Conservation (phyloP, 2,329 filamentous ascomycete genomes). For the Ophiostoma sp. region DNA sequence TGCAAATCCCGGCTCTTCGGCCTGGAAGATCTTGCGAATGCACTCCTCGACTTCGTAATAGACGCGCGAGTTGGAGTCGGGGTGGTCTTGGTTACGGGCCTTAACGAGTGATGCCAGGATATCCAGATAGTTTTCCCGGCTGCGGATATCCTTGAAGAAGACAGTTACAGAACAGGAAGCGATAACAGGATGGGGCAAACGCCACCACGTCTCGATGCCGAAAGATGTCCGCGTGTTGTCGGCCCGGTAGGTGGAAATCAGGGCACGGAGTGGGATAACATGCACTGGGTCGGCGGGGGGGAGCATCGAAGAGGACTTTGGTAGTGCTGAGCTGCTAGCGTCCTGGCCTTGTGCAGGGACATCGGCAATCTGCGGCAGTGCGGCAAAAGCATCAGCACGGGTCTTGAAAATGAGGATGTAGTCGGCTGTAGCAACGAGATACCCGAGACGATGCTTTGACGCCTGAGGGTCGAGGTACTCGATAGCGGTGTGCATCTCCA, state of each 20-base stretch:
- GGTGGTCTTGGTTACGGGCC: conserved; percentile 31
- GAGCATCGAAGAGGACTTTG: conserved; percentile 21
- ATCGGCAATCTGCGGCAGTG: conserved; percentile 39
- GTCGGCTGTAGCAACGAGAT: conserved; percentile 48
- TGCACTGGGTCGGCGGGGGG: conserved; percentile 33
- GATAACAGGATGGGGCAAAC: conserved; percentile 39
- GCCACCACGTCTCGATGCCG: conserved; percentile 55
- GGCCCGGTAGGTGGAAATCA: conserved; percentile 49
- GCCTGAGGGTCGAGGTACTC: conserved; percentile 34
- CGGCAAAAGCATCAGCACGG: conserved; percentile 42
- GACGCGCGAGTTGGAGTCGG: conserved; percentile 36
- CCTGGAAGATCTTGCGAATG: conserved; percentile 44
- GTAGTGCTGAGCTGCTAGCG: conserved; percentile 22
- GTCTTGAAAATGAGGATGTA: conserved; percentile 48
- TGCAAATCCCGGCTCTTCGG: conserved; percentile 39
- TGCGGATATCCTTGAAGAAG: conserved; percentile 45
- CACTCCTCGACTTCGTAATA: conserved; percentile 44
- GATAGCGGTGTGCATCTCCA: conserved; percentile 40
- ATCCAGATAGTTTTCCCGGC: conserved; percentile 47
- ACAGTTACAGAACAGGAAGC: conserved; percentile 45
- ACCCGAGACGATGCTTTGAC: conserved; percentile 47
- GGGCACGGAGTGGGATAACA: conserved; percentile 45
- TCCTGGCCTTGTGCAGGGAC: conserved; percentile 28
- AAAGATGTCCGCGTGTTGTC: conserved; percentile 45
- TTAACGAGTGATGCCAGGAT: conserved; percentile 39